These are phyloP conservation scores for Hexamita inflata DNA, from an alignment of 208 protist species.

Conservation along the genomic window DNA sequence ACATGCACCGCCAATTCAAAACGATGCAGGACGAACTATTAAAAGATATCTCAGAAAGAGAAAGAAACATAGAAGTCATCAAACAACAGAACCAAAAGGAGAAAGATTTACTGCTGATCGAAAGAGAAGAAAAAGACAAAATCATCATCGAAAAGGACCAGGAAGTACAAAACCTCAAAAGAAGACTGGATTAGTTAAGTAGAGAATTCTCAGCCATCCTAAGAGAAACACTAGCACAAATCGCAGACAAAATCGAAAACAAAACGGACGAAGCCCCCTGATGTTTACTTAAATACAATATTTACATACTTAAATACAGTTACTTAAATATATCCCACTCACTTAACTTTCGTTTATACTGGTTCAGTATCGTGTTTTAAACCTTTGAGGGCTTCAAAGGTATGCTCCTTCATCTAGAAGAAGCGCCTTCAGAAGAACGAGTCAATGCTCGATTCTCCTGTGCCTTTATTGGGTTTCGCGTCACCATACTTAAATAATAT, in stretches of 20 bases:
- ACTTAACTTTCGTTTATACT: too few relatives aligned
- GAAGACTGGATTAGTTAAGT: slow-evolving; percentile 7
- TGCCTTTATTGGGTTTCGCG: too few relatives aligned
- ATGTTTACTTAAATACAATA: too few relatives aligned
- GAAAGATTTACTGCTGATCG: background rate
- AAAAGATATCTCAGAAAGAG: background rate
- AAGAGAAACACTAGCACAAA: slow-evolving; percentile 20
- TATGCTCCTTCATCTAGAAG: too few relatives aligned
- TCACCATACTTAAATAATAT: too few relatives aligned
- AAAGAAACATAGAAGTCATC: slow-evolving; percentile 6
- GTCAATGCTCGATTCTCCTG: too few relatives aligned
- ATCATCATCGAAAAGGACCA: background rate
- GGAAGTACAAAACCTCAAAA: slow-evolving; percentile 18
- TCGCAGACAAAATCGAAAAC: slow-evolving; percentile 23
- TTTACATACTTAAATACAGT: too few relatives aligned
- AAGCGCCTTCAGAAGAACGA: too few relatives aligned
- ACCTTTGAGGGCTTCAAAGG: too few relatives aligned
- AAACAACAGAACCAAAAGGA: background rate
- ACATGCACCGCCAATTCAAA: slow-evolving; percentile 33
- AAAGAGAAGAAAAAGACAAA: background rate
- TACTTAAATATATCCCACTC: too few relatives aligned
- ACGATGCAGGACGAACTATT: slow-evolving; percentile 30
- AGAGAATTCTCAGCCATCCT: slow-evolving; percentile 25
- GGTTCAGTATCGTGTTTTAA: too few relatives aligned
- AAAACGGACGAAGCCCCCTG: slow-evolving; percentile 16